Base-by-base conservation (phyloP, 1,284 basidiomycete genomes). In the Meira miltonrushii region DNA sequence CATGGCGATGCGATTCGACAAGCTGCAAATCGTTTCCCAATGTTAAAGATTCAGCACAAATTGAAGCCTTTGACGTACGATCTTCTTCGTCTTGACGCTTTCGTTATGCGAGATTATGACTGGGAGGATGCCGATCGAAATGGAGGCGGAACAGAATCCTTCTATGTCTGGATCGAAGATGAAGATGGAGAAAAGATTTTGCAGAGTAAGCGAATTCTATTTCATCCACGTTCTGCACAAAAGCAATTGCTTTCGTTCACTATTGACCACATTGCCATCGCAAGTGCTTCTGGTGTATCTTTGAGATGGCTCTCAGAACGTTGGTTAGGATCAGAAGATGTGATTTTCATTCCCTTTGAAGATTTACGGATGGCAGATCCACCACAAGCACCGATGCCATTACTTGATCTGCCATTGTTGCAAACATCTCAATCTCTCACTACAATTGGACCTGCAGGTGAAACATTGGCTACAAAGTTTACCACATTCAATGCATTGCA, bases 81-180 rank as follows among this genome's bases (percentile, higher is more conserved):
- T 74, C 83, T 95, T 19, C 84, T 99, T 41, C 88, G 87, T 67
- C 85, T 98, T 51, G 82, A 82, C 2, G 83, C 93, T 43, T 82
- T 80, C 0, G 82, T 92, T 40, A 81, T 80, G 19, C 85, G 86
- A 21, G 80, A 82, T 9, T 99, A 98, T 75, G 84, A 83, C n/a
- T 98, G 95, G 95, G 89, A 83, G 69, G 74, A 82, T 33, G 89
- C 83, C 69, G 74, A 82, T 33, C 88, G 85, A 75, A 72, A 87
- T 3, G 92, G 95, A 66, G 89, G 88, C 0, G 82, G 81, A 2
- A 81, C 82, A 0, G 91, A 98, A 78, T 88, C 91, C 1, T 96
- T 98, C 80, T 95, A 92, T 86, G 80, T 98, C 51, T 98, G 95
- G 94, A 82, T 96, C 6, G 92, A 98, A 80, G 91, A 94, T 71